These are phyloP conservation scores for Tolypocladium pustulatum DNA, from an alignment of 2,329 filamentous ascomycete genomes.

Conservation along the genomic window DNA sequence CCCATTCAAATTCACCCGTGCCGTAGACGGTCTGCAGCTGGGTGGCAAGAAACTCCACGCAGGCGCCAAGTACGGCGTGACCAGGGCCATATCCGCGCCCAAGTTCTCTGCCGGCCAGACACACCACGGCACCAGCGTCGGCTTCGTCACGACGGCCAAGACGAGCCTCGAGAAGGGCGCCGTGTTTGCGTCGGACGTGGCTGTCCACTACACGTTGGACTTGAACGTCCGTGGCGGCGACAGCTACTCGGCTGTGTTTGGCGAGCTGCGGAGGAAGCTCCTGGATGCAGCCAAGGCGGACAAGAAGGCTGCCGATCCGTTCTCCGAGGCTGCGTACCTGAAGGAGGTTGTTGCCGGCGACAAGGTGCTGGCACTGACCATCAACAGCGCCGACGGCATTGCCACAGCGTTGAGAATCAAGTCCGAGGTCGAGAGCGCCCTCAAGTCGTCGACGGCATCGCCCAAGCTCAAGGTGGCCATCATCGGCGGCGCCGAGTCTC, in stretches of 20 bases:
- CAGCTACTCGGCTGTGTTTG: slow-evolving; percentile 45
- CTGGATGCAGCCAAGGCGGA: slow-evolving; percentile 34
- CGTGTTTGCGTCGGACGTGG: slow-evolving; percentile 42
- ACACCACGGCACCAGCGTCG: slow-evolving; percentile 47
- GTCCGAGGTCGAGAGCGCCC: slow-evolving; percentile 36
- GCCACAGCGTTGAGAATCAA: slow-evolving; percentile 50
- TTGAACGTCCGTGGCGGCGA: slow-evolving; percentile 25
- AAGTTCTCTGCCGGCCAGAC: slow-evolving; percentile 28
- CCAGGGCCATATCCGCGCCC: slow-evolving; percentile 47
- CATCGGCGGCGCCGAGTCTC: slow-evolving; percentile 52
- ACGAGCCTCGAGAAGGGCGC: slow-evolving; percentile 36
- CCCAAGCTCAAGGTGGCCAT: slow-evolving; percentile 42
- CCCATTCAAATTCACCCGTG: slow-evolving; percentile 42
- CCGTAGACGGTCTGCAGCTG: slow-evolving; percentile 43
- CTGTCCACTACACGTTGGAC: slow-evolving; percentile 49
- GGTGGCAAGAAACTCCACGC: slow-evolving; percentile 45
- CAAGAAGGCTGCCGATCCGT: slow-evolving; percentile 26
- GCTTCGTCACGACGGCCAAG: slow-evolving; percentile 41
- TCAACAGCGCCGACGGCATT: slow-evolving; percentile 54
- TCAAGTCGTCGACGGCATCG: slow-evolving; percentile 7
- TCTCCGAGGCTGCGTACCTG: slow-evolving; percentile 39
- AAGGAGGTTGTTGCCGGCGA: slow-evolving; percentile 42
- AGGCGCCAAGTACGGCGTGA: slow-evolving; percentile 46
- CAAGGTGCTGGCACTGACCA: slow-evolving; percentile 44
- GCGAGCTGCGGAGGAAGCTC: slow-evolving; percentile 40